phyloP scores from a whole-genome alignment of 1,139 yeast species.

The Yamadazyma mexicana region DNA sequence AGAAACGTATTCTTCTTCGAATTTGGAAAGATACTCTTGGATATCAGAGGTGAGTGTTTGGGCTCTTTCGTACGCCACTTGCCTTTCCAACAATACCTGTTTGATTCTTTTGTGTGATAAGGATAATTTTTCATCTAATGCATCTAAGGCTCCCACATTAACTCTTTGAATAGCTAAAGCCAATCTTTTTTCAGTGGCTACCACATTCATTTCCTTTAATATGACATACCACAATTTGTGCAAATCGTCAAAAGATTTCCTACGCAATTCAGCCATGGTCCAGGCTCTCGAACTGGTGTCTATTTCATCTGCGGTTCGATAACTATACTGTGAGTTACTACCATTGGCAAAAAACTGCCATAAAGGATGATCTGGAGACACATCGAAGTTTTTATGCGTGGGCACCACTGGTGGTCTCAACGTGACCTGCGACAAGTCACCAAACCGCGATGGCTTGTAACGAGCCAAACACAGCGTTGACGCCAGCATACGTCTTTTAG shows the following conservation, averaged over 20 bases:
- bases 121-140: constrained; percentile 36
- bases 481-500: constrained; percentile 21
- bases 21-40: constrained; percentile 55
- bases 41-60: constrained; percentile 45
- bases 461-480: constrained; percentile 20
- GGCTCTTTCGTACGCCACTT: constrained; percentile 66
- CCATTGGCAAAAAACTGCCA: constrained; percentile 87
- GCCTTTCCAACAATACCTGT: constrained; percentile 86
- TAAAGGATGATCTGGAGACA: constrained; percentile 85
- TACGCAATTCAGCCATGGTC: constrained; percentile 84
- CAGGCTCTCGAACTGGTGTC: constrained; percentile 70
- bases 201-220: constrained; percentile 75
- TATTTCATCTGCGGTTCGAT: constrained; percentile 61
- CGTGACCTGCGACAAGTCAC: constrained; percentile 29
- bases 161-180: constrained; percentile 30
- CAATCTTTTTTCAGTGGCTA: constrained; percentile 71
- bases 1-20: constrained; percentile 56
- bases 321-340: constrained; percentile 44
- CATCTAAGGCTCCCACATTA: constrained; percentile 26
- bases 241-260: constrained; percentile 88
- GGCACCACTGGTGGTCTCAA: constrained; percentile 89
- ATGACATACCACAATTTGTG: constrained; percentile 90
- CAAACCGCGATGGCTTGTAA: constrained; percentile 29
- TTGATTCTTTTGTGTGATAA: constrained; percentile 61
- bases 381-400: constrained; percentile 66